Evolutionary conservation across 176 grass and related monocot genomes (phyloP), one percentile per base, ranked within the genome.

Genomic region (Zea mays): DNA sequence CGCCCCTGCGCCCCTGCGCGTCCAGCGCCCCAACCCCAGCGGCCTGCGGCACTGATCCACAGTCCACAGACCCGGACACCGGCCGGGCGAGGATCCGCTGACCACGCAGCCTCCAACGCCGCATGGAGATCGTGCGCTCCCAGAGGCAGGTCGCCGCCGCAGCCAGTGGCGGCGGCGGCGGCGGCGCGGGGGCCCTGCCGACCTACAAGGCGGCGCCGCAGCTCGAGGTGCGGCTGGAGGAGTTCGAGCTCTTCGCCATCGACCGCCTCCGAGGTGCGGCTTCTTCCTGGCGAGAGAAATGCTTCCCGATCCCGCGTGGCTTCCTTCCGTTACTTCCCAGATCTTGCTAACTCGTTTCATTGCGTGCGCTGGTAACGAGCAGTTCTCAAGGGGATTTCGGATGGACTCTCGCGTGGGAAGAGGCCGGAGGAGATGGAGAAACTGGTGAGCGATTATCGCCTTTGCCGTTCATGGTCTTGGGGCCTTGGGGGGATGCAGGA

Each of bases 221-320:
- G 51, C 80, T 99, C 54, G 92, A 98, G 78, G 92, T 98, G 40
- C 87, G 96, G 33, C 65, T 95, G 47, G 92, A 98, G 71, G 96
- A 98, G 83, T 98, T 98, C 65, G 96, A 95, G 81, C 89, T 86
- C 60, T 99, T 85, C 78, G 89, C 96, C 50, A 92, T 99, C 81
- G 90, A 95, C 72, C 92, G 96, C 83, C 96, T 95, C 77, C 85
- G 89, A 58, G 96, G 96, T 99, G 50, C 72, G 12, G 44, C 54
- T n/a, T 17, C 46, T 14, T 27, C 8, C 39, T 69, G 12, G 49
- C 37, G 7, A 44, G n/a, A 41, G 11, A 45, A 68, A 17, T 8
- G 35, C 10, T 9, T 44, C 21, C 17, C 7, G 3, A 7, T 7
- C 51, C 51, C 47, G 4, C 62, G 5, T 65, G 20, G 15, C 10